Conservation (phyloP, 495 filamentous ascomycete genomes). For the Hypoxylon crocopeplum region DNA sequence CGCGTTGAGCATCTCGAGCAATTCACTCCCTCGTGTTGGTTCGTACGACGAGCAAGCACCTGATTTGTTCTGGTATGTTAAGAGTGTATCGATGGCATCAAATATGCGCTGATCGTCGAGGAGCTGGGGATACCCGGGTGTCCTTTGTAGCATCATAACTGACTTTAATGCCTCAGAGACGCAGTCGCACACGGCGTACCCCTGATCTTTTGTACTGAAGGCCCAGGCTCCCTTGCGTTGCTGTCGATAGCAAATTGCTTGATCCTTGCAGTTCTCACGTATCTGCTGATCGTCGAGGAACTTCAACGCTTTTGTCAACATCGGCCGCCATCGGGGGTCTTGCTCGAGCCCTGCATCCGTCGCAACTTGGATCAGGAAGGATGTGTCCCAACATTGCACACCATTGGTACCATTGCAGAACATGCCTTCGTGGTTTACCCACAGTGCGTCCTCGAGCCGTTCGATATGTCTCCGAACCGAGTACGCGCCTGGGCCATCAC, state of each 20-base stretch:
- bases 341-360: conserved; percentile 79
- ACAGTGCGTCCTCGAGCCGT: conserved; percentile 83
- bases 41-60: conserved; percentile 95
- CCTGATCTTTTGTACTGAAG: conserved; percentile 89
- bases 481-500: conserved; percentile 78
- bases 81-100: conserved; percentile 86
- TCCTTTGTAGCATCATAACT: conserved; percentile 82
- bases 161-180: conserved; percentile 89
- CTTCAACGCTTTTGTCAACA: conserved; percentile 81
- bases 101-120: conserved; percentile 77
- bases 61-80: conserved; percentile 89
- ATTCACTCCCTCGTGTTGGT: conserved; percentile 74
- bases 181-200: conserved; percentile 95
- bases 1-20: conserved; percentile 86
- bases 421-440: conserved; percentile 93
- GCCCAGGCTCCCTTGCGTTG: conserved; percentile 93
- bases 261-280: conserved; percentile 79
- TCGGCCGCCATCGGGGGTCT: conserved; percentile 78
- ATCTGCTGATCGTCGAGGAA: conserved; percentile 95
- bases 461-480: conserved; percentile 81
- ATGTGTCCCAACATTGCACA: conserved; percentile 95
- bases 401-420: conserved; percentile 95
- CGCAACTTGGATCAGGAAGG: conserved; percentile 83
- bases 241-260: conserved; percentile 86
- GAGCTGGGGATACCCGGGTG: conserved; percentile 75